Evolutionary conservation across 768 basidiomycete species (phyloP).

Genomic region (Phlegmacium glaucopus): DNA sequence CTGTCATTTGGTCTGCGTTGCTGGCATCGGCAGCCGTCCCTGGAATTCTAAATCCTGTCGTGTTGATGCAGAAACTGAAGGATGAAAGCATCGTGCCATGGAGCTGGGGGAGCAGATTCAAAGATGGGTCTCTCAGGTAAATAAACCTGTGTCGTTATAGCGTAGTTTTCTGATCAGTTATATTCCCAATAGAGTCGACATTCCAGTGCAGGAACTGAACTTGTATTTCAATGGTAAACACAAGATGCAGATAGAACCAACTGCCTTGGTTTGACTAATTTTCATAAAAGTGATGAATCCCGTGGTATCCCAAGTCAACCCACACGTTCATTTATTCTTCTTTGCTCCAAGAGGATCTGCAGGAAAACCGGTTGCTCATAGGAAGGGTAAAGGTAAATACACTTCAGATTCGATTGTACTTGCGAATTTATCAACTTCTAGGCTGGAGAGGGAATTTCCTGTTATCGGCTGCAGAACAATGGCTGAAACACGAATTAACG

Average conservation of each 20-base stretch:
- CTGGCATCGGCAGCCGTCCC: constrained; percentile 94
- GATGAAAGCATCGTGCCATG: constrained; percentile 82
- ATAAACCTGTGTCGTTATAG: constrained; percentile 5
- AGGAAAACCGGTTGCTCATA: constrained; percentile 91
- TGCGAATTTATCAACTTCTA: constrained; percentile 4
- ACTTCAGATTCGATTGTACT: neutral
- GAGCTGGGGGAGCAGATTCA: constrained; percentile 94
- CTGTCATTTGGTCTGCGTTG: constrained; percentile 76
- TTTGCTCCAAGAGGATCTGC: constrained; percentile 88
- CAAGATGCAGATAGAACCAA: neutral
- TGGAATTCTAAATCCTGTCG: constrained; percentile 93
- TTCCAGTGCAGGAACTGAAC: constrained; percentile 85
- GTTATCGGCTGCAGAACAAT: constrained; percentile 89
- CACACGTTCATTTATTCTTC: constrained; percentile 91
- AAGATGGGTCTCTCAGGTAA: constrained; percentile 86
- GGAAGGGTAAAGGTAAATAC: constrained; percentile 78
- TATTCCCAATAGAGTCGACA: constrained; percentile 68
- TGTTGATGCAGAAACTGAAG: constrained; percentile 86
- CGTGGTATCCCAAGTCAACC: constrained; percentile 93
- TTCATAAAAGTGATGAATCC: constrained; percentile 72
- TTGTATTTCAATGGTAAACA: constrained; percentile 79
- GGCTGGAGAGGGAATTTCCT: constrained; percentile 97
- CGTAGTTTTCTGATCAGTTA: neutral
- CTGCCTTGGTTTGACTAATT: constrained; percentile 2
- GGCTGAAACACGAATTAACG: constrained; percentile 91